Base-by-base conservation (phyloP, 2,329 filamentous ascomycete genomes). In the Colletotrichum costaricense region DNA sequence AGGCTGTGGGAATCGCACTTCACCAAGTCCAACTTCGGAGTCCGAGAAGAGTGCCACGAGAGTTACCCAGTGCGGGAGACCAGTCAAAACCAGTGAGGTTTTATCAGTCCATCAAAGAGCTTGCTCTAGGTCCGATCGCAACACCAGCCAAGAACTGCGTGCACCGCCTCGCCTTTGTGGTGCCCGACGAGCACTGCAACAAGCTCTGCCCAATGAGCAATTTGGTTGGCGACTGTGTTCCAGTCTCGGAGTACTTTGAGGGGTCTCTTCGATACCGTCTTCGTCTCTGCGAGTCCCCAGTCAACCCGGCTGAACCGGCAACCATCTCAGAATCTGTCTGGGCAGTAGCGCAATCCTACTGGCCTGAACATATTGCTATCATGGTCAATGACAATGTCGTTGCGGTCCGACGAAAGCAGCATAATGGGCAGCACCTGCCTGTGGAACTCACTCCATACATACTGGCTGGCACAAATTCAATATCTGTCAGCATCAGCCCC, bases 391-490 rank as follows among this genome's bases (percentile, higher is more conserved):
- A 81, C 0, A 78, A 82, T 0, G 84, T 90, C 12, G 80, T 94
- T 19, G 84, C 86, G 28, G 80, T 90, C 11, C 89, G 93, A 54
- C 89, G 93, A 33, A 94, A 94, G 77, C 81, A 90, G 1, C 92
- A 97, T 74, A 89, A 95, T 78, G 92, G 92, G 12, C 94, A 92
- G 76, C 94, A 97, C 77, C 81, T 95, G 9, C 92, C 95, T 0
- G 85, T 94, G 6, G 94, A 98, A 76, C 84, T 98, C 28, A 95
- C 94, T 1, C 80, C 89, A 11, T 72, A 83, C 24, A 76, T 97
- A 5, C 79, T 78, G 9, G 76, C 82, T 19, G 94, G 94, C 0
- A 78, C 80, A 6, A 97, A 98, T 77, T 80, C 78, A 0, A 79
- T 97, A 3, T 83, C 86, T 5, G 80, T 95, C 77, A 90, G 77